Evolutionary conservation across 192 early-diverging fungal genomes (phyloP).

Genomic region (Kickxella alabastrina): DNA sequence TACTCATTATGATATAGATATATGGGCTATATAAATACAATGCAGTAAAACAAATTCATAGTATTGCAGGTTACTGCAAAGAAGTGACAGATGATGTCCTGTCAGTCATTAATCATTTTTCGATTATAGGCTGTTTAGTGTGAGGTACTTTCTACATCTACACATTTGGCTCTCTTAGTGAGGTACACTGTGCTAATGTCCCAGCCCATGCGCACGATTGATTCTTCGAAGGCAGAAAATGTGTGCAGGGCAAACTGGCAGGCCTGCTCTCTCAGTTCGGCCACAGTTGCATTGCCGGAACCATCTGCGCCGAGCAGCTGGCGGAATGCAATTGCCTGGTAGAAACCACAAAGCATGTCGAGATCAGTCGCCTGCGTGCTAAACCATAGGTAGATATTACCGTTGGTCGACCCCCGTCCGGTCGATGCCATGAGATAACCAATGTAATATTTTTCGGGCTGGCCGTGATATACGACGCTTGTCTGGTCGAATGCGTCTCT

Average conservation of each 20-base stretch:
- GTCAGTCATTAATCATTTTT: background rate
- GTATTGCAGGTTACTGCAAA: no score
- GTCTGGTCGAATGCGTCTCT: constrained; percentile 12
- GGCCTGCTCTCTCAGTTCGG: constrained; percentile 1
- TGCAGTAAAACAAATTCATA: no score
- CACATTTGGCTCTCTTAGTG: constrained; percentile 12
- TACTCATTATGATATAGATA: background rate
- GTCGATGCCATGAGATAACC: constrained; percentile 14
- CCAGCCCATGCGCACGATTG: constrained; percentile 22
- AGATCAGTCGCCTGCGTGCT: constrained; percentile 6
- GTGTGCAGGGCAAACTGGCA: constrained; percentile 25
- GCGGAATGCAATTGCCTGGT: constrained; percentile 19
- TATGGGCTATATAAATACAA: background rate
- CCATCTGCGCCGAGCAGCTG: constrained; percentile 5
- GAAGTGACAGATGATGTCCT: no score
- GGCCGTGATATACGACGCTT: background rate
- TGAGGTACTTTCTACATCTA: constrained; percentile 6
- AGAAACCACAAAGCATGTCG: constrained; percentile 30
- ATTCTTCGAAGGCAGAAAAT: constrained; percentile 12
- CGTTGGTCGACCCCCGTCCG: background rate
- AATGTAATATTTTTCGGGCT: constrained; percentile 23
- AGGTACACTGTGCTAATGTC: constrained; percentile 31
- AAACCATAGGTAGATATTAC: constrained; percentile 30
- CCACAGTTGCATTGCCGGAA: background rate
- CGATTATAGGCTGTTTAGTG: background rate